Evolutionary conservation across 805 yeast genomes (phyloP), one percentile per base, ranked within the genome.

Genomic region (Peterozyma toletana): DNA sequence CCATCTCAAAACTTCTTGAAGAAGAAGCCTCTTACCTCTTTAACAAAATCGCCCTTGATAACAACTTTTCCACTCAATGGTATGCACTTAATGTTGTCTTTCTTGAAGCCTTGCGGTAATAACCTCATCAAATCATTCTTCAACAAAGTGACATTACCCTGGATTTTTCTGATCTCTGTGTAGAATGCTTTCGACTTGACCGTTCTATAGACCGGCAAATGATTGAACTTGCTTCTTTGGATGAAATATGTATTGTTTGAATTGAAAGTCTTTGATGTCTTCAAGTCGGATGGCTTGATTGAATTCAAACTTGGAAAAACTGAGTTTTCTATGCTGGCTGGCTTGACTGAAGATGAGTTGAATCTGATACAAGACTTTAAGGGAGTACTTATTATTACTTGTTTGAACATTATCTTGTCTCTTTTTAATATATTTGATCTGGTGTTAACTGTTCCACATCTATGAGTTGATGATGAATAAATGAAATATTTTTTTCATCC

Each of bases 161-260:
- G 64, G 41, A 88, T 71, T 47, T 77, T 76, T 57, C 85, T 79
- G 27, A 88, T 70, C 56, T 86, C 89, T 0, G 96, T 88, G 53
- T 75, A 74, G n/a, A 71, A 64, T 11, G 69, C 67, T 48, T 78
- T 80, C 48, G 78, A 76, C 57, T 80, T 86, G 49, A 70, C 61
- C 49, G 84, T 87, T 42, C 75, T 69, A 64, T 88, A 88, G 1
- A 88, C 85, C n/a, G 96, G 96, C 57, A 89, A 68, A 57, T 83
- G 79, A 4, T 91, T 88, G 39, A 66, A 69, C 13, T 72, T 62
- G 7, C 86, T 71, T 58, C 83, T 78, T 17, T 62, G 50, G 30
- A 77, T 56, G 53, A 52, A 57, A 53, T 77, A 77, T 38, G 63
- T 61, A 6, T 64, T 57, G 39, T 67, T 71, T 47, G 59, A 70